A percentile compares a stretch with the other conserved stretches of the same genome.
Evolutionary conservation across 805 yeast species (phyloP).

Genomic region (Teunomyces gatunensis): DNA sequence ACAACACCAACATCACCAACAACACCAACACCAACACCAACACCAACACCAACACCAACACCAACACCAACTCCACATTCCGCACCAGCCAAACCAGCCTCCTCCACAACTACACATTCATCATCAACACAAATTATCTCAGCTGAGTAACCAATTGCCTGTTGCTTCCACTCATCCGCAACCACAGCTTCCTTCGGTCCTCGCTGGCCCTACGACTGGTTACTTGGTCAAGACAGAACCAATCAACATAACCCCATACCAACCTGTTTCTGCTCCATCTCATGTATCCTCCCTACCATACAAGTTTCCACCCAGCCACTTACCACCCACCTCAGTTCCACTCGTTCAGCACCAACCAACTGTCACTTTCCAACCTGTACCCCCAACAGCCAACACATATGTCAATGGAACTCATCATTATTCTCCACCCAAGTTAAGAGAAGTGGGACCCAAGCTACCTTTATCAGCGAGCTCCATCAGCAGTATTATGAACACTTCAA

Average conservation of each 20-base stretch:
- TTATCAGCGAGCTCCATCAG: slow-evolving; percentile 9
- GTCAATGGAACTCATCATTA: background rate
- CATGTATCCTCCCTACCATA: background rate
- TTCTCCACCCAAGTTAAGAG: background rate
- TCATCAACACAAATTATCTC: background rate
- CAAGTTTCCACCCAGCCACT: background rate
- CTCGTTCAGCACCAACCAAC: background rate
- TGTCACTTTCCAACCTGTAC: background rate
- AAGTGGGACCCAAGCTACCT: background rate
- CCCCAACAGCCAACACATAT: background rate
- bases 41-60: background rate
- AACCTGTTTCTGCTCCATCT: background rate
- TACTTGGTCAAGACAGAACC: background rate
- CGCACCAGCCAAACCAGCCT: background rate
- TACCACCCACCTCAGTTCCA: background rate
- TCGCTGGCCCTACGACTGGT: background rate
- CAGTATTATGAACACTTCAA: slow-evolving; percentile 13
- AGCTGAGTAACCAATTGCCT: background rate
- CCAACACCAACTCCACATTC: too few species aligned
- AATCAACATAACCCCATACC: background rate
- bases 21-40: background rate
- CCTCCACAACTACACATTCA: background rate
- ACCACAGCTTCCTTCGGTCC: background rate
- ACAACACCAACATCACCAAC: background rate
- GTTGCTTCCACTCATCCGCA: background rate